Evolutionary conservation across 2,329 filamentous ascomycete species (phyloP).

Genomic region (Fusarium brevicatenulatum): DNA sequence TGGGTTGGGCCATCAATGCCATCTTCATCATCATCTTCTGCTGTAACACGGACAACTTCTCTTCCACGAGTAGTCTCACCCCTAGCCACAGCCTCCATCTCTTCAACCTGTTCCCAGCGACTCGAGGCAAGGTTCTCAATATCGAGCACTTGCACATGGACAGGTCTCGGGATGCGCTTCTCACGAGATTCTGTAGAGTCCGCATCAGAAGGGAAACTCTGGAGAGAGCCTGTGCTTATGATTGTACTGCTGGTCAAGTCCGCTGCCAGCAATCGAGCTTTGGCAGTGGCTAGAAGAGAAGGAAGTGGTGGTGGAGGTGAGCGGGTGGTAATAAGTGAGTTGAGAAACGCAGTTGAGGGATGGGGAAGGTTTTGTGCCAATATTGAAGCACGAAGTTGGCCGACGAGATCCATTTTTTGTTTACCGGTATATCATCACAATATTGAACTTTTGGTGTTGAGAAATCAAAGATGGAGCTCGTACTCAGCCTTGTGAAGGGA

Average conservation of each 20-base stretch:
- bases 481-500: conserved; percentile 32
- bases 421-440: conserved; percentile 10
- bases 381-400: conserved; percentile 64
- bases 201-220: conserved; percentile 65
- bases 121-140: conserved; percentile 84
- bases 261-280: conserved; percentile 80
- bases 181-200: conserved; percentile 64
- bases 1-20: conserved; percentile 56
- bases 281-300: conserved; percentile 80
- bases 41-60: conserved; percentile 79
- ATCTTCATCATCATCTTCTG: conserved; percentile 54
- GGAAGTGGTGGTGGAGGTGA: conserved; percentile 70
- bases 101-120: conserved; percentile 88
- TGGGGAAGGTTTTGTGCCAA: conserved; percentile 64
- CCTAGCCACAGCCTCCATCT: conserved; percentile 76
- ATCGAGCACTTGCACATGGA: conserved; percentile 85
- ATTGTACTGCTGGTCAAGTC: conserved; percentile 72
- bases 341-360: conserved; percentile 69
- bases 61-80: conserved; percentile 80
- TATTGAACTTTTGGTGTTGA: conserved; percentile 18
- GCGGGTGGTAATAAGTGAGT: conserved; percentile 66
- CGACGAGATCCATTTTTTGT: conserved; percentile 45
- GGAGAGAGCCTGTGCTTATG: conserved; percentile 54
- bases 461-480: background rate
- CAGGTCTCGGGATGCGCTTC: conserved; percentile 65